Evolutionary conservation across 306 rosid species (phyloP).

Genomic region (Castanea crenata): DNA sequence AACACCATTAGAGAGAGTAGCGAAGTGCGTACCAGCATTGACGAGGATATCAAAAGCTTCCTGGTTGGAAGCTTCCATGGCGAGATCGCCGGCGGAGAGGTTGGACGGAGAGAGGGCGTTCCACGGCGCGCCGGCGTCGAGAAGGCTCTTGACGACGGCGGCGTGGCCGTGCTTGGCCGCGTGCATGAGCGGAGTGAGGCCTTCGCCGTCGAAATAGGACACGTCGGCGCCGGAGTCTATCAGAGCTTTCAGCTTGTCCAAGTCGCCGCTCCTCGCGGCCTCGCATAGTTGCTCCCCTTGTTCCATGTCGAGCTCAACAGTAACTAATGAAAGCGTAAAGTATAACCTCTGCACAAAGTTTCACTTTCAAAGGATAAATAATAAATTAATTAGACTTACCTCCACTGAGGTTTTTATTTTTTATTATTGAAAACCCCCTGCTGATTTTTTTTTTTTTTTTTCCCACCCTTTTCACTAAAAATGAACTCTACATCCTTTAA

Average conservation of each 20-base stretch:
- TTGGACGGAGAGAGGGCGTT: slow-evolving; percentile 85
- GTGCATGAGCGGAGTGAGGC: slow-evolving; percentile 85
- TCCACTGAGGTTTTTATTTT: background rate
- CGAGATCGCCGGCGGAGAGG: slow-evolving; percentile 71
- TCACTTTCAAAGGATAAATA: too few relatives aligned
- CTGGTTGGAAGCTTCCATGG: slow-evolving; percentile 69
- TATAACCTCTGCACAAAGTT: slow-evolving; percentile 17
- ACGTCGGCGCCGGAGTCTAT: slow-evolving; percentile 66
- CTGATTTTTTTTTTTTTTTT: background rate
- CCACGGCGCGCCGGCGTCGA: slow-evolving; percentile 88
- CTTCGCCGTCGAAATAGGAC: slow-evolving; percentile 57
- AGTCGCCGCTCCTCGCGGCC: slow-evolving; percentile 68
- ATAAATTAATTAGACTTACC: background rate
- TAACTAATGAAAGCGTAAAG: background rate
- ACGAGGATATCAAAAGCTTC: slow-evolving; percentile 65
- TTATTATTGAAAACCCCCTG: background rate
- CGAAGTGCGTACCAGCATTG: slow-evolving; percentile 51
- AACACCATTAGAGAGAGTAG: too few relatives aligned
- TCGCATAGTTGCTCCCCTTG: slow-evolving; percentile 50
- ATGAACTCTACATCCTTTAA: too few relatives aligned
- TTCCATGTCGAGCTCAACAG: slow-evolving; percentile 33
- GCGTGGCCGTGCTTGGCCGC: slow-evolving; percentile 84
- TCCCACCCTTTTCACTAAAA: too few relatives aligned
- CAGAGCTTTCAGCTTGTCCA: slow-evolving; percentile 44
- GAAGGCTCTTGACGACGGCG: slow-evolving; percentile 44